These are phyloP conservation scores for Panicum miliaceum DNA, from an alignment of 176 grass and related monocot species.

Conservation along the genomic window DNA sequence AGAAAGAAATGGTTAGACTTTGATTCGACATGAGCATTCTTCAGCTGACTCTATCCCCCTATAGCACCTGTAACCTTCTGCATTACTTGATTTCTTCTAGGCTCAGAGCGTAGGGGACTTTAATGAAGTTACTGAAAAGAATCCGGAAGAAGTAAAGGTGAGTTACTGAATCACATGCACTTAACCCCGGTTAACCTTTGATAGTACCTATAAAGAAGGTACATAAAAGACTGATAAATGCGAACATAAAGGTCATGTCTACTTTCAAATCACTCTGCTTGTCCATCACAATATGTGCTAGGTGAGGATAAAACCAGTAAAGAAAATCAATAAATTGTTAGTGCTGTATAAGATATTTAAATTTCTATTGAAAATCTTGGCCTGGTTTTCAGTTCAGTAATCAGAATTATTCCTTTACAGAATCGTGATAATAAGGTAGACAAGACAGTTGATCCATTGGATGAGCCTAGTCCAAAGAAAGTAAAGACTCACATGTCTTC, in stretches of 20 bases:
- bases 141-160: constrained; percentile 33
- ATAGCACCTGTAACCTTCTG: background rate
- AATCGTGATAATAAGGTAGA: constrained; percentile 36
- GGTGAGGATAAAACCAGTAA: background rate
- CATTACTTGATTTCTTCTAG: constrained; percentile 23
- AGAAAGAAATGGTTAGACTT: constrained; percentile 31
- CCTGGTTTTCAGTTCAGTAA: background rate
- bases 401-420: constrained; percentile 38
- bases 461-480: constrained; percentile 52
- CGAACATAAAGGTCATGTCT: background rate
- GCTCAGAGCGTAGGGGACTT: background rate
- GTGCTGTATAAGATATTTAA: background rate
- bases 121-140: constrained; percentile 27
- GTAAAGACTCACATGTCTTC: constrained; percentile 40
- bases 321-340: background rate
- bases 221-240: background rate
- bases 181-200: background rate
- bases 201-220: background rate
- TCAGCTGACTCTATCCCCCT: background rate
- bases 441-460: background rate
- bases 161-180: background rate
- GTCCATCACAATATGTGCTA: background rate
- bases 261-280: background rate
- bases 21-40: background rate
- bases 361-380: background rate